Evolutionary conservation across 345 rosid genomes (phyloP).

Genomic region (Salix dunnii): DNA sequence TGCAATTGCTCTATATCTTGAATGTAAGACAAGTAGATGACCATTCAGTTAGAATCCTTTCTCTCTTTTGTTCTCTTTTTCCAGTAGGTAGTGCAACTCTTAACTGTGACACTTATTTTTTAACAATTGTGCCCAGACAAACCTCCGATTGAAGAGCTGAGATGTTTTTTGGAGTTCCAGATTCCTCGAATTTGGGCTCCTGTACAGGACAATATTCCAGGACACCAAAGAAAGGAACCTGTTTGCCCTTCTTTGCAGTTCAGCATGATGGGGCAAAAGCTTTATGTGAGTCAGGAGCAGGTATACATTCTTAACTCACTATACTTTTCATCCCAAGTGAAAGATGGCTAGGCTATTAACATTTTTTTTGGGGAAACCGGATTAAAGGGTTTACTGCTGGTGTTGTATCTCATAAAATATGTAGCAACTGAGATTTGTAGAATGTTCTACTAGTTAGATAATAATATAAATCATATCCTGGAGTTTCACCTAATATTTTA

Average conservation of each 20-base stretch:
- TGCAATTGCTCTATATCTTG: conserved; percentile 62
- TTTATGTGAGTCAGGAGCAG: conserved; percentile 72
- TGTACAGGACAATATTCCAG: conserved; percentile 48
- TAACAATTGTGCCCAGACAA: conserved; percentile 44
- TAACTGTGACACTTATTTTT: background rate
- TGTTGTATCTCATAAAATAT: background rate
- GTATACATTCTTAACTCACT: conserved; percentile 23
- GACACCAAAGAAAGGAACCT: conserved; percentile 70
- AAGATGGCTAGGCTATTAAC: background rate
- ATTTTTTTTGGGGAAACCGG: background rate
- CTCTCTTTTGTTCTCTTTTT: background rate
- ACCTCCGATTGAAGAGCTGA: conserved; percentile 68
- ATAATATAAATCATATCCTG: too few relatives aligned
- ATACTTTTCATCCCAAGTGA: background rate
- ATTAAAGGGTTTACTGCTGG: background rate
- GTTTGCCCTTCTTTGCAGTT: conserved; percentile 73
- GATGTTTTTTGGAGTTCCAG: conserved; percentile 74
- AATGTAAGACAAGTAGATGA: conserved; percentile 43
- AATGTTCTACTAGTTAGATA: background rate
- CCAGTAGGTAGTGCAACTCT: conserved; percentile 1
- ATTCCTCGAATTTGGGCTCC: conserved; percentile 74
- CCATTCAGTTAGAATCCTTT: background rate
- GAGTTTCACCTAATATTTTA: too few relatives aligned
- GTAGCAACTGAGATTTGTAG: background rate
- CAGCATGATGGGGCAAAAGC: conserved; percentile 77